Evolutionary conservation across 116 monocot genomes (phyloP).

Genomic region (Iris pallida): DNA sequence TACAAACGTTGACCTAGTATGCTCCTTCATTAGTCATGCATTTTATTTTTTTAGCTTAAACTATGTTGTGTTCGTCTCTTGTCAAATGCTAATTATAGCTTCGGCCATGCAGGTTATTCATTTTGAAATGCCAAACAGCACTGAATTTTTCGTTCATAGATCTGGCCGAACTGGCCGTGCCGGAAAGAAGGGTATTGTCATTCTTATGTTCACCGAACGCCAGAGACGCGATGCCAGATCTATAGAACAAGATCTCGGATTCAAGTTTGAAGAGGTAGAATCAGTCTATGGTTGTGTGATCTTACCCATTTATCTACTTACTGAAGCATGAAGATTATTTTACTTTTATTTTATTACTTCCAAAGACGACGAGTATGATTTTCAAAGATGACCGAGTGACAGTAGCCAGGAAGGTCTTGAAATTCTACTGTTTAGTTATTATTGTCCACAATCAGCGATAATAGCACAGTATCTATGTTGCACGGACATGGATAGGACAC

Average conservation of each 20-base stretch:
- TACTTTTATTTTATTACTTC: background rate
- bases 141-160: conserved; percentile 43
- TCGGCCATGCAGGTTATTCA: conserved; percentile 32
- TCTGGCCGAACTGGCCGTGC: conserved; percentile 52
- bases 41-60: background rate
- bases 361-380: too few species aligned
- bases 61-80: background rate
- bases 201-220: conserved; percentile 34
- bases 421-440: too few species aligned
- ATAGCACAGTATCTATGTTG: too few species aligned
- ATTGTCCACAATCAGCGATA: too few species aligned
- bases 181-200: conserved; percentile 39
- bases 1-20: conserved; percentile 55
- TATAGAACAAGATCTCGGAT: conserved; percentile 35
- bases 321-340: background rate
- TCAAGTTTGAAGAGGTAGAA: conserved; percentile 39
- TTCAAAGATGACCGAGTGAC: too few species aligned
- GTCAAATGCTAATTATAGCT: background rate
- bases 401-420: too few species aligned
- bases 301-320: background rate
- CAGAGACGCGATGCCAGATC: conserved; percentile 18
- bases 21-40: background rate
- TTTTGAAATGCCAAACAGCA: conserved; percentile 39
- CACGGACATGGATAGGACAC: too few species aligned
- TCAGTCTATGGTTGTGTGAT: background rate